phyloP scores from a whole-genome alignment of 495 filamentous ascomycete species.

The Hypoxylon lienhwacheense region DNA sequence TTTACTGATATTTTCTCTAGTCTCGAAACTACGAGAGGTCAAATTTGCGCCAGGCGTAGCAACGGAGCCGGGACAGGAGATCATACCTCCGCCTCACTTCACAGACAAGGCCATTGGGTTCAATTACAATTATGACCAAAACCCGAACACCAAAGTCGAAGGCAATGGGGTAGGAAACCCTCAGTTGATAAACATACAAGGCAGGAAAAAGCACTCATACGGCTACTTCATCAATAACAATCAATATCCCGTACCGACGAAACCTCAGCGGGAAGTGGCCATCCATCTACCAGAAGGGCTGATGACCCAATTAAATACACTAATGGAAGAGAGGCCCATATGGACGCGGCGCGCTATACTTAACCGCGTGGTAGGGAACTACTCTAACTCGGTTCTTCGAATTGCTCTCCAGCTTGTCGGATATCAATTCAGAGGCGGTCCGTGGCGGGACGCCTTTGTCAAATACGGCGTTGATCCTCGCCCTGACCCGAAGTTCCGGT shows the following conservation, averaged over 20 bases:
- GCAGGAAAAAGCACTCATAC: constrained; percentile 50
- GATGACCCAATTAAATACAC: constrained; percentile 58
- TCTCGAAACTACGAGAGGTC: constrained; percentile 72
- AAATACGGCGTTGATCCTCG: constrained; percentile 85
- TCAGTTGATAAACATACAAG: constrained; percentile 36
- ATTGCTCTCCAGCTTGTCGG: constrained; percentile 73
- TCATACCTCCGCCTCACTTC: constrained; percentile 79
- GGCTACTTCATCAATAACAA: constrained; percentile 66
- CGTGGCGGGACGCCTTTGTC: constrained; percentile 86
- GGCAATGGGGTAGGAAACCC: constrained; percentile 30
- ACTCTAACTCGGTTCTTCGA: constrained; percentile 53
- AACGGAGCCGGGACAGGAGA: constrained; percentile 58
- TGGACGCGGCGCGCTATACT: constrained; percentile 80
- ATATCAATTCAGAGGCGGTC: constrained; percentile 87
- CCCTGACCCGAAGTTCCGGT: constrained; percentile 67
- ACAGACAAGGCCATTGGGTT: constrained; percentile 68
- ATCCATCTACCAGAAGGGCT: constrained; percentile 55
- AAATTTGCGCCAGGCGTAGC: constrained; percentile 67
- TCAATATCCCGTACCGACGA: constrained; percentile 46
- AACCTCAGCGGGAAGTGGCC: constrained; percentile 44
- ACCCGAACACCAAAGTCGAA: constrained; percentile 51
- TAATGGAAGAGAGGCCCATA: constrained; percentile 75
- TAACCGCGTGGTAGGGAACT: constrained; percentile 62
- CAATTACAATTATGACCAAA: constrained; percentile 62
- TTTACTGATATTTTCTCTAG: constrained; percentile 41